Percentiles rank a stretch among this genome's conserved stretches.
phyloP scores from a whole-genome alignment of 164 flowering plant species.

The Litsea cubeba region DNA sequence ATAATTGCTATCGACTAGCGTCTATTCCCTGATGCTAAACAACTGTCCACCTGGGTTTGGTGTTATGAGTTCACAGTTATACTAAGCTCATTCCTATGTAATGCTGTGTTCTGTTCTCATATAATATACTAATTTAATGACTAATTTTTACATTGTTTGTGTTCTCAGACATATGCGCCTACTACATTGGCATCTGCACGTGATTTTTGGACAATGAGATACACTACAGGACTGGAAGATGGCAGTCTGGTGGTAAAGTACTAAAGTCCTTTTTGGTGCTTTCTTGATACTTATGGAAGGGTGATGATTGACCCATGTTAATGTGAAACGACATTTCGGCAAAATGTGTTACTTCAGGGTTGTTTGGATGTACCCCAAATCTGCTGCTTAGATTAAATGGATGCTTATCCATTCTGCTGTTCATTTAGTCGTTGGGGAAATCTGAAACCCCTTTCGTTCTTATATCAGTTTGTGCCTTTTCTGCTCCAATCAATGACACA shows the following conservation, averaged over 20 bases:
- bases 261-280: not conserved
- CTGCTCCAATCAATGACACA: not conserved
- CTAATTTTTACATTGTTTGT: no score
- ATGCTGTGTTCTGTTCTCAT: no score
- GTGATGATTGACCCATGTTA: not conserved
- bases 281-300: not conserved
- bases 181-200: conserved; percentile 86
- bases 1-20: no score
- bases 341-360: not conserved
- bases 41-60: no score
- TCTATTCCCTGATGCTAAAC: no score
- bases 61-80: no score
- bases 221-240: conserved; percentile 64
- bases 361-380: not conserved
- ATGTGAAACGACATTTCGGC: no score
- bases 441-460: not conserved
- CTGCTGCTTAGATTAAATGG: not conserved
- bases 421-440: not conserved
- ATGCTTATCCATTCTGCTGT: not conserved
- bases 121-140: no score
- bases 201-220: conserved; percentile 86
- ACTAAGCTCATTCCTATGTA: no score
- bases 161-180: conserved; percentile 68
- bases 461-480: not conserved
- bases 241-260: conserved; percentile 76